Base-by-base conservation (phyloP, 441 rosid species). In the Jatropha multifida region DNA sequence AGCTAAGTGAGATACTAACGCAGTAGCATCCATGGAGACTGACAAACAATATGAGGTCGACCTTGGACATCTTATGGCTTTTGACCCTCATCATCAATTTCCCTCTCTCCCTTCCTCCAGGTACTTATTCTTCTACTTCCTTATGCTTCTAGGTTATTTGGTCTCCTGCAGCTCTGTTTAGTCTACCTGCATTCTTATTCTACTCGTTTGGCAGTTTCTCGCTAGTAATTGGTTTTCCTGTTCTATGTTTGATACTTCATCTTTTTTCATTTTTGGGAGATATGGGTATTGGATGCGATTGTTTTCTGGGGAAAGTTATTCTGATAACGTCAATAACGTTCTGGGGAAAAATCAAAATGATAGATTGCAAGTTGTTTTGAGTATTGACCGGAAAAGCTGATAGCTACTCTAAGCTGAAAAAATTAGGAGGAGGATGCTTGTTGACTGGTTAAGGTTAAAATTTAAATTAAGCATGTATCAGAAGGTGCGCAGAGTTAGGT, bases 21-120 rank as follows among this genome's bases (percentile, higher is more conserved):
- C 32, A 12, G 15, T 8, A 41, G 32, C 4, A 3, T 9, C 4
- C 54, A 80, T 66, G 82, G 92, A 86, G 68, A 74, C 41, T 3
- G 77, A 81, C 23, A 83, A 73, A 40, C 71, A 73, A 51, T 67
- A 76, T 75, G 86, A 87, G 76, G 75, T 93, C 4, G 96, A 95
- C 87, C 82, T 92, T 55, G 98, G 98, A 4, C 83, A 90, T 83
- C 95, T 93, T 60, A 60, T 89, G 79, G 96, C 89, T 74, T 89
- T 83, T 75, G 85, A 93, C 78, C 79, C 88, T 12, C 81, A 77
- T 74, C 91, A 88, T 76, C 78, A 73, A 20, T 87, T 89, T 62
- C 38, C 86, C 10, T 82, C 99, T 68, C 61, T 82, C 4, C 88
- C 96, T 48, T 74, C 92, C 71, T 85, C 97, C 71, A 95, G 99